phyloP scores from a whole-genome alignment of 2,329 filamentous ascomycete species.

The Colletotrichum abscissum region DNA sequence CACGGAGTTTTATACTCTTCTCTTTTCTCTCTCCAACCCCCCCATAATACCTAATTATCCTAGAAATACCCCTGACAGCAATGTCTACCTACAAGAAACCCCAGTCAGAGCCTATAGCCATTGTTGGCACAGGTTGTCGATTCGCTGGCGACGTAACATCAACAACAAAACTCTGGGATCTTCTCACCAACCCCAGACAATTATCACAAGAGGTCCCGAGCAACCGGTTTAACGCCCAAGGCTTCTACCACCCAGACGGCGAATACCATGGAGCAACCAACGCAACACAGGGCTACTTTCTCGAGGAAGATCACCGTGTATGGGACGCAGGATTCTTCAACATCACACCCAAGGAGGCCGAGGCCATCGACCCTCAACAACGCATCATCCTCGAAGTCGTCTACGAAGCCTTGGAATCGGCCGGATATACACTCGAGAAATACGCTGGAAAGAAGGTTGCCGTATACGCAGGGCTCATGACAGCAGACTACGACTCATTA shows the following conservation, averaged over 20 bases:
- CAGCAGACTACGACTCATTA: conserved; percentile 43
- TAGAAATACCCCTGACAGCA: conserved; percentile 31
- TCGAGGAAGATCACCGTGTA: conserved; percentile 41
- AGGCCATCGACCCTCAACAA: conserved; percentile 47
- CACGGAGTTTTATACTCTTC: background rate
- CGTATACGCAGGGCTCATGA: conserved; percentile 41
- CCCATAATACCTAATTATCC: conserved; percentile 26
- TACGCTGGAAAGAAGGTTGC: conserved; percentile 34
- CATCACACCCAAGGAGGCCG: conserved; percentile 43
- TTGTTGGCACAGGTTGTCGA: conserved; percentile 53
- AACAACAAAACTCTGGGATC: conserved; percentile 49
- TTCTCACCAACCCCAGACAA: conserved; percentile 45
- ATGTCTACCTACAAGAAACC: conserved; percentile 35
- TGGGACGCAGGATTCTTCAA: conserved; percentile 57
- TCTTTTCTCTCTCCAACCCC: background rate
- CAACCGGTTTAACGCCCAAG: conserved; percentile 39
- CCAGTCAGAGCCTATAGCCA: conserved; percentile 50
- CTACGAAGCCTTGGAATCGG: conserved; percentile 46
- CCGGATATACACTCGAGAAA: conserved; percentile 38
- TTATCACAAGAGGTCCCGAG: conserved; percentile 37
- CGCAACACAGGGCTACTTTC: conserved; percentile 31
- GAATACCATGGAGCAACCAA: conserved; percentile 33
- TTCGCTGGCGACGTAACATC: conserved; percentile 49
- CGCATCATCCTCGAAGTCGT: conserved; percentile 47
- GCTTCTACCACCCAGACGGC: conserved; percentile 42